Evolutionary conservation across 192 early-diverging fungal species (phyloP), one percentile per base, ranked within the genome.

Genomic region (Entrophospora sp.): DNA sequence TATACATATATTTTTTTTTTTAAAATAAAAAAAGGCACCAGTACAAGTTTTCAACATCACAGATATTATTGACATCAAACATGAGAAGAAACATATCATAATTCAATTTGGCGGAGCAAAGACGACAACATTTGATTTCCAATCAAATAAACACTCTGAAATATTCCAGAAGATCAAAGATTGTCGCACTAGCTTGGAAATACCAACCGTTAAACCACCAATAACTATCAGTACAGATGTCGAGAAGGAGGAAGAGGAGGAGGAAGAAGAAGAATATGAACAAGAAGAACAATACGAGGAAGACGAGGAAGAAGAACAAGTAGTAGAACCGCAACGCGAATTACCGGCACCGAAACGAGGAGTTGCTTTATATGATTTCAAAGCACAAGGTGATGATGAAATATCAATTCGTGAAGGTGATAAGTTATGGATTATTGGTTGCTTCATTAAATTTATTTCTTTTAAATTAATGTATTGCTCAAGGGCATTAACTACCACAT

Each of bases 321-420:
- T 34, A 28, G 24, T 16, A n/a, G 18, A 37, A 53, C 27, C 48
- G n/a, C n/a, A n/a, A n/a, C n/a, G n/a, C 65, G 14, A 46, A 43
- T 62, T 20, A 16, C 14, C 18, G 58, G 48, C 59, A 32, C 73
- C 73, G 4, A 61, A 68, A 46, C 59, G 70, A 68, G 73, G 64
- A n/a, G 48, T 82, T 20, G 75, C 80, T 16, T 42, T 99, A 44
- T 97, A 92, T 59, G 85, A 88, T 52, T 99, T 97, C 75, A 72
- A 85, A 18, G 87, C 91, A 13, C 79, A 86, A 30, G 87, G 88
- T 46, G 83, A 83, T 3, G 95, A 94, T 61, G 95, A 99, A 76
- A 72, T 99, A n/a, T 74, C 79, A 6, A 91, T 99, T 14, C 62
- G 69, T 0, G 93, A 93, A 66, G 86, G 90, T 59, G 92, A 95